These are phyloP conservation scores for Euphrasia arctica DNA, from an alignment of 305 asterid species.

Conservation along the genomic window DNA sequence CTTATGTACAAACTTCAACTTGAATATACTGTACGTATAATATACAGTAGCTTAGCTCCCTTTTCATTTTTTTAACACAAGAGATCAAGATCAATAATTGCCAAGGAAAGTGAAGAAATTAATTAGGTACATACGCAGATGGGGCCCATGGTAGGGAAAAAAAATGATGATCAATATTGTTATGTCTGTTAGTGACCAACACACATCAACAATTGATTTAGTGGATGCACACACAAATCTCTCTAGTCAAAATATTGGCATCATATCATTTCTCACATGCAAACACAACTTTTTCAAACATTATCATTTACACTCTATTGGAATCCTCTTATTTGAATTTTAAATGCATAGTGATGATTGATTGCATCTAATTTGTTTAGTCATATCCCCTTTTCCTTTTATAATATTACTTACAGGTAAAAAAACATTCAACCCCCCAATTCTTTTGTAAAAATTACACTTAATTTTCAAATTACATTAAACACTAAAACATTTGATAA, in stretches of 20 bases:
- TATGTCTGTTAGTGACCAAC: slow-evolving; percentile 27
- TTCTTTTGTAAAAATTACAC: too few relatives aligned
- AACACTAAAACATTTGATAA: too few relatives aligned
- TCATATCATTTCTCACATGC: slow-evolving; percentile 41
- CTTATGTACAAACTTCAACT: neutral
- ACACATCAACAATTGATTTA: neutral
- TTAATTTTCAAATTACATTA: too few relatives aligned
- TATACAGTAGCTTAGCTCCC: neutral
- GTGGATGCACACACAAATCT: slow-evolving; percentile 20
- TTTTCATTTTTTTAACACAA: neutral
- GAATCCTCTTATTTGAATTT: neutral
- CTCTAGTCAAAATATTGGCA: slow-evolving; percentile 40
- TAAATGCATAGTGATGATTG: neutral
- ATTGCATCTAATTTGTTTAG: too few relatives aligned
- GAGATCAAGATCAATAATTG: slow-evolving; percentile 25
- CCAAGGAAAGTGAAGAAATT: slow-evolving; percentile 14
- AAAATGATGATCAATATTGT: neutral
- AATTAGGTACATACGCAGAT: slow-evolving; percentile 11
- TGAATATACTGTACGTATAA: too few relatives aligned
- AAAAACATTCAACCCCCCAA: too few relatives aligned
- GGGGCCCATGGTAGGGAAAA: slow-evolving; percentile 4
- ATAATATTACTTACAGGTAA: too few relatives aligned
- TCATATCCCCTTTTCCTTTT: too few relatives aligned
- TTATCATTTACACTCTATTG: neutral
- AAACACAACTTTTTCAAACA: slow-evolving; percentile 33